A percentile compares a stretch with the other conserved stretches of the same genome.
Evolutionary conservation across 331 rosid species (phyloP).

Genomic region (Prunus yedoensis): DNA sequence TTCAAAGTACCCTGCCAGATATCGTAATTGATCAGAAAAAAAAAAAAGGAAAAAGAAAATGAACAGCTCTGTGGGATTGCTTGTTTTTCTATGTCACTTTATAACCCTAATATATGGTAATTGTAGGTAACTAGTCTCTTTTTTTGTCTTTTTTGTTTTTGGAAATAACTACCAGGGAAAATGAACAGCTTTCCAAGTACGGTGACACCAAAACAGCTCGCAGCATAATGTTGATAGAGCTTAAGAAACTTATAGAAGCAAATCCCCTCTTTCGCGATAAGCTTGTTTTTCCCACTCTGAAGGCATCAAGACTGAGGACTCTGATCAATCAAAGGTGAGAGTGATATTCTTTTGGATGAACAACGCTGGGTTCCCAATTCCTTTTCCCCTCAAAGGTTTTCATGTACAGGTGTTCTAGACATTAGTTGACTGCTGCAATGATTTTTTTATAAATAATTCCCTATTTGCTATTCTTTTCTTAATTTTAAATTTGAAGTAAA

Average conservation of each 20-base stretch:
- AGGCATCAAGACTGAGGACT: constrained; percentile 74
- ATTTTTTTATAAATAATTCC: too few species aligned
- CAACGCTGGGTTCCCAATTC: constrained; percentile 2
- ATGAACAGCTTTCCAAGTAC: constrained; percentile 80
- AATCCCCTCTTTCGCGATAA: constrained; percentile 85
- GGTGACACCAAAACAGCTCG: constrained; percentile 90
- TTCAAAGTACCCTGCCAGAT: background rate
- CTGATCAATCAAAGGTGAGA: constrained; percentile 85
- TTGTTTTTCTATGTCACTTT: background rate
- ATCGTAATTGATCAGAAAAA: background rate
- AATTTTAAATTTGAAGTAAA: background rate
- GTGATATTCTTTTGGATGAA: constrained; percentile 21
- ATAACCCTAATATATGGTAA: background rate
- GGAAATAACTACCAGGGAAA: constrained; percentile 60
- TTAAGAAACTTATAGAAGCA: constrained; percentile 80
- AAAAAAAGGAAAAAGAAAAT: background rate
- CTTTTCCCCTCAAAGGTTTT: constrained; percentile 3
- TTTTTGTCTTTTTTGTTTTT: background rate
- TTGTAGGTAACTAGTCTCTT: background rate
- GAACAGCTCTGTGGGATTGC: background rate
- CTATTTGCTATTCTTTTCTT: too few species aligned
- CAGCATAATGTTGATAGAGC: constrained; percentile 76
- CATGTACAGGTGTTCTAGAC: background rate
- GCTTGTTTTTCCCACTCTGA: constrained; percentile 65
- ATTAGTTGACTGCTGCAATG: background rate